These are phyloP conservation scores for Phytomonas sp. DNA, from an alignment of 208 protist genomes.

Conservation along the genomic window DNA sequence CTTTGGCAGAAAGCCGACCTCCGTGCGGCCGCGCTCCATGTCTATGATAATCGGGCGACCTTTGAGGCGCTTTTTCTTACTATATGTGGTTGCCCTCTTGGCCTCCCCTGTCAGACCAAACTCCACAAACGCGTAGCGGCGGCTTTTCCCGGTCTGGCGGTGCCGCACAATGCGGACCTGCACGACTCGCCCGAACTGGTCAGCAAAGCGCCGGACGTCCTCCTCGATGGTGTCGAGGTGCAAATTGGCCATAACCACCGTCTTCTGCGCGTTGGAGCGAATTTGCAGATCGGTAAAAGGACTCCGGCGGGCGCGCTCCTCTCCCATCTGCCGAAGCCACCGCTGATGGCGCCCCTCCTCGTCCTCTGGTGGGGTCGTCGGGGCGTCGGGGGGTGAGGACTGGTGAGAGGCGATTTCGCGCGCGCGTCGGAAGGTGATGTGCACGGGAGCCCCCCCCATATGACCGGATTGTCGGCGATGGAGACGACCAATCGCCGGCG, in stretches of 20 bases:
- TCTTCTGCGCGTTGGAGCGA: constrained; percentile 47
- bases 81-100: constrained; percentile 37
- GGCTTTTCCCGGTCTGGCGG: constrained; percentile 42
- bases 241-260: constrained; percentile 63
- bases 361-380: neutral
- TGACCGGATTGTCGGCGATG: constrained; percentile 31
- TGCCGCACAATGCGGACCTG: constrained; percentile 54
- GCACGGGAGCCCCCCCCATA: constrained; percentile 18
- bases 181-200: constrained; percentile 79
- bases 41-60: constrained; percentile 57
- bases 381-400: neutral
- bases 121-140: constrained; percentile 80
- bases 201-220: constrained; percentile 68
- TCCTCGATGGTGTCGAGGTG: constrained; percentile 57
- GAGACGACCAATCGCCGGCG: constrained; percentile 34
- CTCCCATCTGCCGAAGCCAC: constrained; percentile 19
- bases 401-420: constrained; percentile 17
- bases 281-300: constrained; percentile 59
- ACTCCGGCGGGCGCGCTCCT: constrained; percentile 22
- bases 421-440: constrained; percentile 21
- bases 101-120: constrained; percentile 66
- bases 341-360: constrained; percentile 10
- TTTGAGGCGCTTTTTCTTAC: constrained; percentile 49
- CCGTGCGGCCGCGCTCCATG: constrained; percentile 54
- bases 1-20: constrained; percentile 54